Evolutionary conservation across 2,329 filamentous ascomycete genomes (phyloP).

Genomic region (Aspergillus versicolor): DNA sequence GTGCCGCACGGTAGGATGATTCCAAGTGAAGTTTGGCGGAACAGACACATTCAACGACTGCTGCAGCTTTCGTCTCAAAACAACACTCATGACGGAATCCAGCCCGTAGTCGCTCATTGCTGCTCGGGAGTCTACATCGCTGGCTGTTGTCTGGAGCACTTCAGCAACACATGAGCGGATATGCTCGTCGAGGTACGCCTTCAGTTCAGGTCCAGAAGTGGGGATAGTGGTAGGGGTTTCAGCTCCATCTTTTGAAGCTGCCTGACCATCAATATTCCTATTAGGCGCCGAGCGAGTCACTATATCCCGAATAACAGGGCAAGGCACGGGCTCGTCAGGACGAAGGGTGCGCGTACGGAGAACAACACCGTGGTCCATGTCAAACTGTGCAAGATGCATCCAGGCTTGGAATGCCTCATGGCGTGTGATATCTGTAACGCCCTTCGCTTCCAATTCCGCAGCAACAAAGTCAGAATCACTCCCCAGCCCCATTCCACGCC

Average conservation of each 20-base stretch:
- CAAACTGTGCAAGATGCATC: constrained; percentile 35
- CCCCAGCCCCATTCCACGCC: constrained; percentile 28
- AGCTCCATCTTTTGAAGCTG: not conserved
- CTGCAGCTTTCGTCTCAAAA: constrained; percentile 37
- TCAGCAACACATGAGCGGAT: constrained; percentile 35
- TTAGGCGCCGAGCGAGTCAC: not conserved
- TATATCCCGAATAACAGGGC: constrained; percentile 15
- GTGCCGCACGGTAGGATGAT: constrained; percentile 40
- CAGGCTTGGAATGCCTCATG: constrained; percentile 47
- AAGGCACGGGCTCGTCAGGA: constrained; percentile 20
- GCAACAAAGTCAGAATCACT: constrained; percentile 38
- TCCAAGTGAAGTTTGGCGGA: constrained; percentile 44
- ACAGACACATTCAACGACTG: constrained; percentile 34
- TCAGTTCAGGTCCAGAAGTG: not conserved
- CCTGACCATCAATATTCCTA: not conserved
- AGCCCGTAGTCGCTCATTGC: constrained; percentile 41
- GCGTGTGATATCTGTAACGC: constrained; percentile 43
- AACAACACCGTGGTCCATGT: constrained; percentile 43
- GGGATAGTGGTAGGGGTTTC: not conserved
- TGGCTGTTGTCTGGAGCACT: constrained; percentile 32
- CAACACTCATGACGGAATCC: constrained; percentile 43
- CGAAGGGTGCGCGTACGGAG: constrained; percentile 33
- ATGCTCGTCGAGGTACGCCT: constrained; percentile 15
- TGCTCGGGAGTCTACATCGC: constrained; percentile 33
- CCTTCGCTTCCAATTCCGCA: constrained; percentile 43